Conservation (phyloP, 2,329 filamentous ascomycete species). For the Leptographium radiaticola region DNA sequence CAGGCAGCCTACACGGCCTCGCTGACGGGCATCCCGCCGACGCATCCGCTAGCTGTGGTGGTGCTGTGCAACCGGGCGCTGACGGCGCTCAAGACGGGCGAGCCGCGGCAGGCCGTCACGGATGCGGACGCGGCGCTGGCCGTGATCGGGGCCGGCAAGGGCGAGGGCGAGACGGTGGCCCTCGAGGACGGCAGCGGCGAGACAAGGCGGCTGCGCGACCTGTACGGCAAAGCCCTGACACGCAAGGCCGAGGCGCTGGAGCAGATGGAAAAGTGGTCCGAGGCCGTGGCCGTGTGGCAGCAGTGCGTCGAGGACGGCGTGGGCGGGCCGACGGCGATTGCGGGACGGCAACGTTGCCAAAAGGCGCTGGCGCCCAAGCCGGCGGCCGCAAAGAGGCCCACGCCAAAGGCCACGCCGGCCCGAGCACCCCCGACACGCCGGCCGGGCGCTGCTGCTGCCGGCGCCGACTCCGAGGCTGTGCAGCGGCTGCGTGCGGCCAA, state of each 20-base stretch:
- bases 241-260: constrained; percentile 93
- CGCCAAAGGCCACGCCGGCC: background rate
- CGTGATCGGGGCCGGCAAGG: constrained; percentile 67
- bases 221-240: constrained; percentile 85
- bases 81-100: constrained; percentile 81
- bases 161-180: constrained; percentile 67
- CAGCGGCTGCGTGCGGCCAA: constrained; percentile 72
- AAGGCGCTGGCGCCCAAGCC: constrained; percentile 61
- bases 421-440: background rate
- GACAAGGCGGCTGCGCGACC: constrained; percentile 76
- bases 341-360: constrained; percentile 81
- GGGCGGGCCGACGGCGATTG: constrained; percentile 71
- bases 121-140: constrained; percentile 73
- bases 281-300: constrained; percentile 71
- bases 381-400: constrained; percentile 3
- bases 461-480: constrained; percentile 61
- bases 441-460: background rate
- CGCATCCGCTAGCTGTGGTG: constrained; percentile 77
- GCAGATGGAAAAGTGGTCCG: constrained; percentile 85
- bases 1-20: constrained; percentile 73
- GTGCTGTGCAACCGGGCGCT: constrained; percentile 83
- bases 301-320: constrained; percentile 71
- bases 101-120: constrained; percentile 72
- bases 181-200: constrained; percentile 48
- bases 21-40: constrained; percentile 57